phyloP scores from a whole-genome alignment of 495 filamentous ascomycete species.

The Podospora tetraspora region DNA sequence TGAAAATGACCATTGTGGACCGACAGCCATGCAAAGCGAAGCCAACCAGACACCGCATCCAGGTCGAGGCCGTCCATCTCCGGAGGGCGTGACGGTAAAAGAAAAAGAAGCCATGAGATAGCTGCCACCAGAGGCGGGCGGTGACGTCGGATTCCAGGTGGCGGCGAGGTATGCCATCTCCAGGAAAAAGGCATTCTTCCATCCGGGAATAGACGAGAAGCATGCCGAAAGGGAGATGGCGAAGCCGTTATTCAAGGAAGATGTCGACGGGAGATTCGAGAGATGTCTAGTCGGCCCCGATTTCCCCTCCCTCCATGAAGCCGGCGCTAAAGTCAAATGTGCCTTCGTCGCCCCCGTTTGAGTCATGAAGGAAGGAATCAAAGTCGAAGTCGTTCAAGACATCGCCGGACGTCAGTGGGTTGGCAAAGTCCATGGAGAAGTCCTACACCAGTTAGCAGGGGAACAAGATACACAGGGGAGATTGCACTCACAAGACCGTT shows the following conservation, averaged over 20 bases:
- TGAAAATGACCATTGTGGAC: slow-evolving; percentile 5
- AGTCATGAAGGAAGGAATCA: slow-evolving; percentile 77
- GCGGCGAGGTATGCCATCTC: not conserved
- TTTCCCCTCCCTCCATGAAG: slow-evolving; percentile 43
- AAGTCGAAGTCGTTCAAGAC: slow-evolving; percentile 95
- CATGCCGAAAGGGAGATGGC: not conserved
- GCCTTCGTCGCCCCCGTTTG: slow-evolving; percentile 31
- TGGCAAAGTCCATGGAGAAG: slow-evolving; percentile 55
- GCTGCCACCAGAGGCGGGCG: not conserved
- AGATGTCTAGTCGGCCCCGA: slow-evolving; percentile 44
- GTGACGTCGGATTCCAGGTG: not conserved
- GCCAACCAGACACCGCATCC: slow-evolving; percentile 27
- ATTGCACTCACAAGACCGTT: slow-evolving; percentile 33
- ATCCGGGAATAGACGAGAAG: not conserved
- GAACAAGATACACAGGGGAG: not conserved
- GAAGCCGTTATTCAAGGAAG: not conserved
- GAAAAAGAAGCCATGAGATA: slow-evolving; percentile 3
- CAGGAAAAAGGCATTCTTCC: not conserved
- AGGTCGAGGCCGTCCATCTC: slow-evolving; percentile 16
- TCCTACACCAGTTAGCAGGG: slow-evolving; percentile 26
- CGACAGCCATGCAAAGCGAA: slow-evolving; percentile 24
- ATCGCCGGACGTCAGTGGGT: slow-evolving; percentile 55
- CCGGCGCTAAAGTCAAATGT: slow-evolving; percentile 43
- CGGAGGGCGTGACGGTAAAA: slow-evolving; percentile 7
- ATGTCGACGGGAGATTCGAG: slow-evolving; percentile 9